Percentiles rank a stretch among this genome's conserved stretches.
Conservation (phyloP, 306 rosid species). For the Fragaria nilgerrensis region DNA sequence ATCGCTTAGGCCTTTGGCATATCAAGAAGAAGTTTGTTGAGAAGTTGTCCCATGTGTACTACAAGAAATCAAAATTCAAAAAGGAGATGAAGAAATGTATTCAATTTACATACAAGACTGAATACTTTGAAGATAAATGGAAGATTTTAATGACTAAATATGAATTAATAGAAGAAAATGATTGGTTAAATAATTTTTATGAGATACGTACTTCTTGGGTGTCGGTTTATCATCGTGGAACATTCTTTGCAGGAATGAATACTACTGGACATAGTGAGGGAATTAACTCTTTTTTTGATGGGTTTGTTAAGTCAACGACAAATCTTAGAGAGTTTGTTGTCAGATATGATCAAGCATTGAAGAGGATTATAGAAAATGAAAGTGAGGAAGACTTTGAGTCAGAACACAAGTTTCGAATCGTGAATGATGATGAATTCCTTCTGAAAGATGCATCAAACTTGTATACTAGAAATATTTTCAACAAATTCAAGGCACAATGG, state of each 20-base stretch:
- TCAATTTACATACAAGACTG: background rate
- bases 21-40: constrained; percentile 6
- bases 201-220: constrained; percentile 3
- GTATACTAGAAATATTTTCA: too few relatives aligned
- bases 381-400: too few relatives aligned
- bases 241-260: background rate
- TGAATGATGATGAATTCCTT: too few relatives aligned
- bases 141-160: background rate
- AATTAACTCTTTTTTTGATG: background rate
- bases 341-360: background rate
- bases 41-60: background rate
- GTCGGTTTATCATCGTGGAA: background rate
- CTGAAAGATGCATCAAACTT: too few relatives aligned
- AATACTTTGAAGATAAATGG: constrained; percentile 1
- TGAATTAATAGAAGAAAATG: constrained; percentile 2
- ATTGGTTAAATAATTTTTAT: background rate
- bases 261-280: background rate
- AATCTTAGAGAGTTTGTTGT: background rate
- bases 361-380: too few relatives aligned
- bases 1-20: constrained; percentile 8
- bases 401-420: too few relatives aligned
- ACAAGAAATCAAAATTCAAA: background rate
- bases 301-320: background rate
- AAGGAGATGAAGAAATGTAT: background rate
- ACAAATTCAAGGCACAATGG: background rate